Conservation (phyloP, 2,329 filamentous ascomycete species). For the Didymella segeticola region DNA sequence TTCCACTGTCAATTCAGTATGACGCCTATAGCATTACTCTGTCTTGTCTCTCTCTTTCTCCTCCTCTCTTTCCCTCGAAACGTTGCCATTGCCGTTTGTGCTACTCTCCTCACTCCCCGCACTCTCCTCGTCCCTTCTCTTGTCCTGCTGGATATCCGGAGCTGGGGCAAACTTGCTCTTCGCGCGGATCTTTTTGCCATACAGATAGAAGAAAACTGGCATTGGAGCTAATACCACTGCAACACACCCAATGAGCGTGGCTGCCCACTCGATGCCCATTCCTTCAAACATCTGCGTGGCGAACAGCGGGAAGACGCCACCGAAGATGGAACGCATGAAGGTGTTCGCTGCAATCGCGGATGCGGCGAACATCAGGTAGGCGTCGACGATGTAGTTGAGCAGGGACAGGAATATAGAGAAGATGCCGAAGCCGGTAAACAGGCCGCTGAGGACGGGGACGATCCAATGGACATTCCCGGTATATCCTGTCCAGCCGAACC, state of each 20-base stretch:
- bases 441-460: constrained; percentile 52
- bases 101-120: constrained; percentile 9
- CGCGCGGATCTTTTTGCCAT: constrained; percentile 52
- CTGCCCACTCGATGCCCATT: constrained; percentile 58
- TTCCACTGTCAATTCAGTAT: too few species aligned
- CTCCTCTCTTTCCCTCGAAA: neutral
- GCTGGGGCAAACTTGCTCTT: constrained; percentile 54
- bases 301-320: constrained; percentile 62
- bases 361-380: constrained; percentile 63
- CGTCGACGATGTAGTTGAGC: constrained; percentile 66
- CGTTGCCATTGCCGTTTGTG: neutral
- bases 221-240: constrained; percentile 53
- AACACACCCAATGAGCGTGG: constrained; percentile 54
- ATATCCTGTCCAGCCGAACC: constrained; percentile 53
- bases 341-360: constrained; percentile 64
- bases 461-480: constrained; percentile 51
- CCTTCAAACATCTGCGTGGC: constrained; percentile 63
- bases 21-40: neutral
- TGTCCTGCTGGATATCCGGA: constrained; percentile 48
- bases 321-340: constrained; percentile 59
- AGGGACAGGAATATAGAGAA: constrained; percentile 64
- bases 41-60: constrained; percentile 8
- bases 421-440: constrained; percentile 65
- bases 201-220: constrained; percentile 54
- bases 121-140: constrained; percentile 42